Percentiles rank a stretch among this genome's conserved stretches.
phyloP scores from a whole-genome alignment of 495 filamentous ascomycete species.

The Ascodesmis nigricans region DNA sequence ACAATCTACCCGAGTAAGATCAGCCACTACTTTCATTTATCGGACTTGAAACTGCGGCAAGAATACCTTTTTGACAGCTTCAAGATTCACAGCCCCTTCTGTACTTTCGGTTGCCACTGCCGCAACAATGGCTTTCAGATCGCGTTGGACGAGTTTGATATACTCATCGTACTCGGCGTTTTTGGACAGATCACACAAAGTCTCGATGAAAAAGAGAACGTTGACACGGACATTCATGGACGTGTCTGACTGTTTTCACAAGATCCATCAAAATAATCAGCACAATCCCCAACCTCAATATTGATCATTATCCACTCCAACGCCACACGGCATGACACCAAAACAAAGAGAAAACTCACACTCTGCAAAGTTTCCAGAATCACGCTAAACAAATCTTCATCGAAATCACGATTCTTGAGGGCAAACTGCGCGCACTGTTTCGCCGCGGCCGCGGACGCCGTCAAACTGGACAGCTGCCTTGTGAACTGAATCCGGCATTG shows the following conservation, averaged over 20 bases:
- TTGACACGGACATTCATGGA: conserved; percentile 95
- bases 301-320: background rate
- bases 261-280: conserved; percentile 1
- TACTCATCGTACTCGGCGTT: conserved; percentile 55
- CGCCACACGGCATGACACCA: background rate
- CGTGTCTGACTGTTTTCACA: conserved; percentile 33
- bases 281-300: conserved; percentile 1
- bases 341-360: conserved; percentile 24
- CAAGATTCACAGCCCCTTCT: conserved; percentile 79
- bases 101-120: conserved; percentile 72
- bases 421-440: conserved; percentile 91
- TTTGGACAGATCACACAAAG: conserved; percentile 67
- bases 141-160: conserved; percentile 79
- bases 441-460: conserved; percentile 65
- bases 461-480: conserved; percentile 61
- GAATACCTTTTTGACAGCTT: conserved; percentile 71
- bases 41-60: too few species aligned
- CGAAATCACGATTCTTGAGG: conserved; percentile 71
- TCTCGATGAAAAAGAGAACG: conserved; percentile 97
- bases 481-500: conserved; percentile 97
- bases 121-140: conserved; percentile 74
- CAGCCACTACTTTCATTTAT: too few species aligned
- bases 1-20: conserved; percentile 13
- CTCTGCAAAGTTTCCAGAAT: conserved; percentile 86
- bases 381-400: conserved; percentile 90